These are phyloP conservation scores for Limonium bicolor DNA, from an alignment of 148 eudicot genomes.

Conservation along the genomic window DNA sequence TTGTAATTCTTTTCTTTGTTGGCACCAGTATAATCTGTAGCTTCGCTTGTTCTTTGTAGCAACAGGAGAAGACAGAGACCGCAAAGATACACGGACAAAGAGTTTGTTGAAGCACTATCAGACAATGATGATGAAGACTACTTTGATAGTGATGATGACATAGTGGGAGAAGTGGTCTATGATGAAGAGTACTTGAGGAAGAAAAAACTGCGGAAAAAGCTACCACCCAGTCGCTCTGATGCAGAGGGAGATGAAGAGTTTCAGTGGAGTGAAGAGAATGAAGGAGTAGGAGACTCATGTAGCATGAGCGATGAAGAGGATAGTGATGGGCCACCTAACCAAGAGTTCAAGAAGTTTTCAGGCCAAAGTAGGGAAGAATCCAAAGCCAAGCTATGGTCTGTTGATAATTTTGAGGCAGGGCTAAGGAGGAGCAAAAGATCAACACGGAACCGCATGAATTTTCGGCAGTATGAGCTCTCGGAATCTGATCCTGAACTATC, in stretches of 20 bases:
- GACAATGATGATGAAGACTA: slow-evolving; percentile 53
- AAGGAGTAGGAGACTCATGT: slow-evolving; percentile 27
- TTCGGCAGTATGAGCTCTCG: slow-evolving; percentile 49
- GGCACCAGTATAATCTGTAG: background rate
- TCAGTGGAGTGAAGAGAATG: slow-evolving; percentile 64
- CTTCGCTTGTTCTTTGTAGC: slow-evolving; percentile 15
- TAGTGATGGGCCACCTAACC: slow-evolving; percentile 58
- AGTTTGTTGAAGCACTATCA: slow-evolving; percentile 52
- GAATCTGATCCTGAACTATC: slow-evolving; percentile 59
- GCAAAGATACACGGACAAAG: slow-evolving; percentile 57
- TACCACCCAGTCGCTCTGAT: slow-evolving; percentile 62
- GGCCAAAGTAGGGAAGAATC: slow-evolving; percentile 46
- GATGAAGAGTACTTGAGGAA: slow-evolving; percentile 65
- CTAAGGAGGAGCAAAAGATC: slow-evolving; percentile 85
- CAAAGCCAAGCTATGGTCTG: slow-evolving; percentile 40
- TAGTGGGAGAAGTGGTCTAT: slow-evolving; percentile 92
- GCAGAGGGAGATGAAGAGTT: slow-evolving; percentile 92
- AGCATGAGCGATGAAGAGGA: slow-evolving; percentile 55
- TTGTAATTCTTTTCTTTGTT: background rate
- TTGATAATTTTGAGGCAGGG: slow-evolving; percentile 36
- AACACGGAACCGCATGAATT: slow-evolving; percentile 55
- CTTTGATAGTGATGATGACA: slow-evolving; percentile 78
- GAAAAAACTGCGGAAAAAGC: slow-evolving; percentile 37
- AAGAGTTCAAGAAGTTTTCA: slow-evolving; percentile 20
- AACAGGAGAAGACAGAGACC: slow-evolving; percentile 71